phyloP scores from a whole-genome alignment of 345 rosid species.

The Streptanthus diversifolius region DNA sequence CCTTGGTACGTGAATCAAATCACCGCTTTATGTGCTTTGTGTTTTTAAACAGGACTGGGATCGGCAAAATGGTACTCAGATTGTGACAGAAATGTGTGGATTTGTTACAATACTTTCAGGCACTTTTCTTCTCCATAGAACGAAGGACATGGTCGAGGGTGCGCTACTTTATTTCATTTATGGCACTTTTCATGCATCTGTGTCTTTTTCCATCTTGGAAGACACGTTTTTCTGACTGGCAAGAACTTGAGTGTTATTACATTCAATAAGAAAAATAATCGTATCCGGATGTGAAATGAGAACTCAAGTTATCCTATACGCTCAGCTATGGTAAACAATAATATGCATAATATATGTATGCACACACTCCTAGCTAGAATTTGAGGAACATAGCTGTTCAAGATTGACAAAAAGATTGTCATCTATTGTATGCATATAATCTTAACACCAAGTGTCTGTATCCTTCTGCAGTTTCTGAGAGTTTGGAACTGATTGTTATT shows the following conservation, averaged over 20 bases:
- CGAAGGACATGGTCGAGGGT: constrained; percentile 80
- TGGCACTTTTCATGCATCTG: background rate
- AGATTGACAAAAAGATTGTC: background rate
- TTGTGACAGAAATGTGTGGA: constrained; percentile 77
- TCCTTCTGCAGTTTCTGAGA: background rate
- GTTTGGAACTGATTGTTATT: constrained; percentile 11
- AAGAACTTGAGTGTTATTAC: background rate
- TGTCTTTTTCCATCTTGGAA: background rate
- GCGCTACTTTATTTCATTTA: constrained; percentile 17
- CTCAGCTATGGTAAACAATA: background rate
- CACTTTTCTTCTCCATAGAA: constrained; percentile 81
- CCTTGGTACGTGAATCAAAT: constrained; percentile 11
- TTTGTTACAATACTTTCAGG: constrained; percentile 81
- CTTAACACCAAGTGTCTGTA: background rate
- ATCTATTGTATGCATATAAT: background rate
- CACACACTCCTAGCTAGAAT: constrained; percentile 5
- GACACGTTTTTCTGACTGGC: background rate
- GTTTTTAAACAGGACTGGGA: constrained; percentile 65
- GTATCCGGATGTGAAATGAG: background rate
- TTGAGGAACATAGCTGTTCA: background rate
- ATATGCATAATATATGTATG: background rate
- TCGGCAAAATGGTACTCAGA: constrained; percentile 75
- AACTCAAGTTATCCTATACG: background rate
- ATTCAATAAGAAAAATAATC: background rate
- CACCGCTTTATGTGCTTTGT: background rate